phyloP scores from a whole-genome alignment of 306 rosid species.

The Hylodesmum podocarpum region DNA sequence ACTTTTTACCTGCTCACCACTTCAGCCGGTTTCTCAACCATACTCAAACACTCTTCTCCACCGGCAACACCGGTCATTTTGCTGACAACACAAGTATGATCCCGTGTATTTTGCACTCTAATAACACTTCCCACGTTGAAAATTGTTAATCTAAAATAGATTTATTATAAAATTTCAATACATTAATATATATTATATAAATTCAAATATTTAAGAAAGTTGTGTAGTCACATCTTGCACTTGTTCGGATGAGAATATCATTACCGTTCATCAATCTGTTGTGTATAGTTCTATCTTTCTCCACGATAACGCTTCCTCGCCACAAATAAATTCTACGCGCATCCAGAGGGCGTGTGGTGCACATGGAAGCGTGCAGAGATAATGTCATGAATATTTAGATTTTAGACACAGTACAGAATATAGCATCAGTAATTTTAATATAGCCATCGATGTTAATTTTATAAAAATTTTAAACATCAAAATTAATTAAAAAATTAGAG shows the following conservation, averaged over 20 bases:
- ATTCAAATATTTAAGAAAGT: neutral
- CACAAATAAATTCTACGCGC: neutral
- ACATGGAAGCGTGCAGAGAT: neutral
- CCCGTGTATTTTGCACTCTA: neutral
- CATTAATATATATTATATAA: neutral
- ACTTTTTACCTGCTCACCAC: neutral
- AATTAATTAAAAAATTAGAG: too few species aligned
- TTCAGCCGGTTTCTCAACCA: neutral
- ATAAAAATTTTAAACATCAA: too few species aligned
- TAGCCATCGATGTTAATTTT: too few species aligned
- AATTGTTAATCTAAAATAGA: neutral
- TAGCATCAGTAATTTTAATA: too few species aligned
- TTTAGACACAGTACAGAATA: too few species aligned
- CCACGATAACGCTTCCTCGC: neutral
- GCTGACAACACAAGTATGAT: too few species aligned
- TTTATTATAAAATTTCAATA: neutral
- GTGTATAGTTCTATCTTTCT: neutral
- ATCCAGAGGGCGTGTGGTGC: neutral
- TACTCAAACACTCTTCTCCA: neutral
- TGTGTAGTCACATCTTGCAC: neutral
- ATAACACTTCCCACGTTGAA: neutral
- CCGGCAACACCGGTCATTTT: neutral
- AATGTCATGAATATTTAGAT: too few species aligned
- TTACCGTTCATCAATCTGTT: neutral
- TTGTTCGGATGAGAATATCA: neutral